These are phyloP conservation scores for Penicillium digitatum DNA, from an alignment of 2,329 filamentous ascomycete species.

Conservation along the genomic window DNA sequence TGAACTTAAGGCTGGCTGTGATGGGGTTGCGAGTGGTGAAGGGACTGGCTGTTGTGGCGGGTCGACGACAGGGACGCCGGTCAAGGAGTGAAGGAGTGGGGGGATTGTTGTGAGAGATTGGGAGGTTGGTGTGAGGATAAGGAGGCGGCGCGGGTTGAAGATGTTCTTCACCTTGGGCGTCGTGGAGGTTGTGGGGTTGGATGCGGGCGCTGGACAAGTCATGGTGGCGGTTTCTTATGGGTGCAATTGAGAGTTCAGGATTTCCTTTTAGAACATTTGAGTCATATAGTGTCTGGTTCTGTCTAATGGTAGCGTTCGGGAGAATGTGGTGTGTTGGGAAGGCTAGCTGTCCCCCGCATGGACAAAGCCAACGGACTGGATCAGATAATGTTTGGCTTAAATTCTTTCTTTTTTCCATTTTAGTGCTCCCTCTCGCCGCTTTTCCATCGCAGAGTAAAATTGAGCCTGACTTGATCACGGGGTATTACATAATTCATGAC, in stretches of 20 bases:
- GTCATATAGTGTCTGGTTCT: not conserved
- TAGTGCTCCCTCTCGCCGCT: not conserved
- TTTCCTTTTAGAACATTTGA: not conserved
- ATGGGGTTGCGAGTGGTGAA: not conserved
- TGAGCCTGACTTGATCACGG: not conserved
- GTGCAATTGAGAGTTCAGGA: not conserved
- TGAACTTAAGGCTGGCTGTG: not conserved
- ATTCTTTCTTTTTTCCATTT: not conserved
- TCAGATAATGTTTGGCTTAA: not conserved
- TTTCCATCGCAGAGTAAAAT: not conserved
- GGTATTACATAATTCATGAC: not conserved
- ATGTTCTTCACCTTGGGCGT: constrained; percentile 25
- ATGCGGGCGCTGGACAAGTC: constrained; percentile 10
- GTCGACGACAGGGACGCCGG: constrained; percentile 29
- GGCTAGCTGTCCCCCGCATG: constrained; percentile 15
- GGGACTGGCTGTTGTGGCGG: constrained; percentile 19
- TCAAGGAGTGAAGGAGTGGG: constrained; percentile 36
- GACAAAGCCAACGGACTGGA: constrained; percentile 15
- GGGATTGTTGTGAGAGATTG: constrained; percentile 38
- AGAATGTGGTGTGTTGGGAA: not conserved
- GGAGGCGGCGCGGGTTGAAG: constrained; percentile 40
- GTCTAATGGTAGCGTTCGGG: not conserved
- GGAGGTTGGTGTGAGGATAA: constrained; percentile 38
- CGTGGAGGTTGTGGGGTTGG: constrained; percentile 4
- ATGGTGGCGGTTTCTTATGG: constrained; percentile 3